A percentile compares a stretch with the other conserved stretches of the same genome.
phyloP scores from a whole-genome alignment of 2,329 filamentous ascomycete species.

The Calonectria multiphialidica region DNA sequence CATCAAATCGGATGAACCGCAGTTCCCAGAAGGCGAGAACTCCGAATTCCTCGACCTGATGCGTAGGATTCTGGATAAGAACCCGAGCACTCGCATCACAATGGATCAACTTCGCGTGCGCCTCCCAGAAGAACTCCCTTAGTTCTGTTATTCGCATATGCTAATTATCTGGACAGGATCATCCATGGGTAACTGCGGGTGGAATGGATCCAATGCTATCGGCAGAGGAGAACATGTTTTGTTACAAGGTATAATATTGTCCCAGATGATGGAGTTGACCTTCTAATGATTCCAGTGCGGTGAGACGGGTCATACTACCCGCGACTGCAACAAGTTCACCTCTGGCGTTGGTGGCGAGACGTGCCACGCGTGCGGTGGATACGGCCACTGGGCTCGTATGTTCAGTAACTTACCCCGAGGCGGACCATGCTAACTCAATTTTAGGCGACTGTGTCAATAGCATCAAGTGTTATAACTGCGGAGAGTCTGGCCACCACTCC shows the following conservation, averaged over 20 bases:
- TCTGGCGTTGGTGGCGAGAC: slow-evolving; percentile 76
- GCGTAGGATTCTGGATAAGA: slow-evolving; percentile 81
- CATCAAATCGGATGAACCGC: slow-evolving; percentile 78
- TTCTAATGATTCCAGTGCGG: slow-evolving; percentile 72
- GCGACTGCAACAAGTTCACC: slow-evolving; percentile 80
- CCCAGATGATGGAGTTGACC: no score
- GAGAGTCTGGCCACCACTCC: slow-evolving; percentile 93
- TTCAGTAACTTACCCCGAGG: slow-evolving; percentile 31
- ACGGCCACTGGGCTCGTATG: slow-evolving; percentile 93
- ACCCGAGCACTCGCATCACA: slow-evolving; percentile 83
- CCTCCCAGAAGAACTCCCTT: no score
- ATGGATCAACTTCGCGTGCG: slow-evolving; percentile 64
- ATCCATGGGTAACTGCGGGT: no score
- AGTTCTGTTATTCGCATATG: background rate
- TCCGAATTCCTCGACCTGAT: slow-evolving; percentile 82
- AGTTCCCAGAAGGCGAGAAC: slow-evolving; percentile 73
- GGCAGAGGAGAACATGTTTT: no score
- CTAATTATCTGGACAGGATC: background rate
- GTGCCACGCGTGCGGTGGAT: slow-evolving; percentile 98
- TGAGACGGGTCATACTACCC: slow-evolving; percentile 95
- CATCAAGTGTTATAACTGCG: slow-evolving; percentile 99
- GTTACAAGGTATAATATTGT: no score
- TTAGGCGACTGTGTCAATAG: slow-evolving; percentile 93
- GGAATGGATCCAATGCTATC: no score
- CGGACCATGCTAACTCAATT: slow-evolving; percentile 33